phyloP scores from a whole-genome alignment of 176 grass and related monocot genomes.

The Leersia perrieri region DNA sequence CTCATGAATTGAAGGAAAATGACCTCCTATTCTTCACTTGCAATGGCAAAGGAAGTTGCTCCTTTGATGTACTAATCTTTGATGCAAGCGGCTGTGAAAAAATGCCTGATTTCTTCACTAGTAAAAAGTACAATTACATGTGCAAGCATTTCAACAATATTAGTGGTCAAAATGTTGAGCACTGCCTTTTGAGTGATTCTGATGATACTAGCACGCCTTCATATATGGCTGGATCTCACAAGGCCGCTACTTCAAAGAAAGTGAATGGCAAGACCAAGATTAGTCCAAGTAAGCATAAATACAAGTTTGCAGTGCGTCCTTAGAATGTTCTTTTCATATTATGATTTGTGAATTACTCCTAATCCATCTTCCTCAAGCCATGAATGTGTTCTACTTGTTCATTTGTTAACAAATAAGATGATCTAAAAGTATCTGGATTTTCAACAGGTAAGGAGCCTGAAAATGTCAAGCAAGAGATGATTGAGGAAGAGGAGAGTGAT shows the following conservation, averaged over 20 bases:
- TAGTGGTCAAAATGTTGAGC: not conserved
- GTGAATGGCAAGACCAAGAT: not conserved
- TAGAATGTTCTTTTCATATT: not conserved
- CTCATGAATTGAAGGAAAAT: constrained; percentile 40
- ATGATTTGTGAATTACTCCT: too few species aligned
- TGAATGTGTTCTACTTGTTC: not conserved
- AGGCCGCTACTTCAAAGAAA: constrained; percentile 16
- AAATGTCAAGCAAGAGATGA: not conserved
- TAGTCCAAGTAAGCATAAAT: not conserved
- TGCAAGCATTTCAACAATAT: not conserved
- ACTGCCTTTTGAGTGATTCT: not conserved
- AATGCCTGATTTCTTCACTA: constrained; percentile 2
- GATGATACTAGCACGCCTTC: not conserved
- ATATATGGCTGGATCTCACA: not conserved
- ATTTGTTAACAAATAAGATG: not conserved
- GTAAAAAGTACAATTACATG: not conserved
- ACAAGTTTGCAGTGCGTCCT: not conserved
- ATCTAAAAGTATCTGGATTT: not conserved
- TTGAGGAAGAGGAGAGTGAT: not conserved
- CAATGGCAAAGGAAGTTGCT: constrained; percentile 4
- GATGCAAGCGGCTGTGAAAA: constrained; percentile 45
- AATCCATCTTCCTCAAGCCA: not conserved
- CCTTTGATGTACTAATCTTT: constrained; percentile 59
- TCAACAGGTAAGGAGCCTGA: constrained; percentile 18
- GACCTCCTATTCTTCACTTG: constrained; percentile 48